phyloP scores from a whole-genome alignment of 139 green algal genomes.

The Mychonastes homosphaera region DNA sequence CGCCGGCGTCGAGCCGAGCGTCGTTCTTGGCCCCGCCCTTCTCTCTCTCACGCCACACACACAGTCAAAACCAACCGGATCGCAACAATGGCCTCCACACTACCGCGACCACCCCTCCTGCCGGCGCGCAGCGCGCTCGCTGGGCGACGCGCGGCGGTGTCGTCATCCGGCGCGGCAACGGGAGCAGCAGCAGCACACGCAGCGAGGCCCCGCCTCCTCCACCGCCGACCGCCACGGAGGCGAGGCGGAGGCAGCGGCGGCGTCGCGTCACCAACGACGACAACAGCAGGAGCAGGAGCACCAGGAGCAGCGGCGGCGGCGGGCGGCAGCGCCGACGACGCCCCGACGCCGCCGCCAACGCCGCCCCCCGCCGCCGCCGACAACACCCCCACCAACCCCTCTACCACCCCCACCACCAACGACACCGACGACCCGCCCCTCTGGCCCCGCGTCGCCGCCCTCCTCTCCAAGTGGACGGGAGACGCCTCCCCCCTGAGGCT shows the following conservation, averaged over 20 bases:
- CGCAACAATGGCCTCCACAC: no score
- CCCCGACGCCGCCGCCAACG: neutral
- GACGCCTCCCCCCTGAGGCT: neutral
- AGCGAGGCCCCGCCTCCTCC: no score
- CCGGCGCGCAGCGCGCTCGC: no score
- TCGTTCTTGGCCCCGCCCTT: no score
- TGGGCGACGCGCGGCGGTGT: neutral
- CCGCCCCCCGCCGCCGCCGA: neutral
- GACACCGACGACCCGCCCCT: neutral
- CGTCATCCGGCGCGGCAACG: neutral
- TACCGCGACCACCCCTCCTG: no score
- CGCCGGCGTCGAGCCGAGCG: no score
- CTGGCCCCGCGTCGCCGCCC: neutral
- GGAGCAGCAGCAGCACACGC: constrained; percentile 4
- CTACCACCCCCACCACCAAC: neutral
- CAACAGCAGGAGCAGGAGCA: constrained; percentile 4
- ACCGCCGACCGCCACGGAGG: no score
- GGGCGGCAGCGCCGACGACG: neutral
- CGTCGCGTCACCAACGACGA: neutral
- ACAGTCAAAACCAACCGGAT: no score
- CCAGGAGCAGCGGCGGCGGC: neutral
- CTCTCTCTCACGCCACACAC: no score
- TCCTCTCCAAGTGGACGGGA: neutral
- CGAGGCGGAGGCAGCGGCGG: neutral
- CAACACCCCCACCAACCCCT: neutral